Percentiles rank a stretch among this genome's conserved stretches.
phyloP scores from a whole-genome alignment of 139 green algal species.

The Raphidocelis subcapitata region DNA sequence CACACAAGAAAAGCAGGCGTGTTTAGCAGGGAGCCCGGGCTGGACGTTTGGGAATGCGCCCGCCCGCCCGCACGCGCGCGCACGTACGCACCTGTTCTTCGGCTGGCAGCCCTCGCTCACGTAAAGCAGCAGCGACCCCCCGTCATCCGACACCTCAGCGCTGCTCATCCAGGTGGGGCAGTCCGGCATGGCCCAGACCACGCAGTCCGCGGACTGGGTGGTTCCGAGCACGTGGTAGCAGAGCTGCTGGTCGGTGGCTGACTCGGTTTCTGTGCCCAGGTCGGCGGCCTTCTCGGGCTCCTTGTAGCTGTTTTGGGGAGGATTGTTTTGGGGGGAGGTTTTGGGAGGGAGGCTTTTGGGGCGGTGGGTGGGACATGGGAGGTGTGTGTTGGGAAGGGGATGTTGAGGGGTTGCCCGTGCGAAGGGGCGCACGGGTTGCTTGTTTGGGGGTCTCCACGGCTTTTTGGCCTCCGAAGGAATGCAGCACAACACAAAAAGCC shows the following conservation, averaged over 20 bases:
- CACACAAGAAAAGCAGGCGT: no score
- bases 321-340: no score
- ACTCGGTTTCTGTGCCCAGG: conserved; percentile 84
- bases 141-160: conserved; percentile 79
- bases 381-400: no score
- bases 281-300: conserved; percentile 24
- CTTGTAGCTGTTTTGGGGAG: no score
- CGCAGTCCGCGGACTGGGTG: conserved; percentile 64
- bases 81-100: conserved; percentile 70
- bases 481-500: no score
- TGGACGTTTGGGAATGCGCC: conserved; percentile 22
- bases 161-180: conserved; percentile 74
- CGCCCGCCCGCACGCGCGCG: no score
- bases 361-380: no score
- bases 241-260: conserved; percentile 75
- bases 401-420: no score
- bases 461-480: no score
- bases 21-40: not conserved
- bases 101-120: conserved; percentile 78
- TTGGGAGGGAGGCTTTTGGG: no score
- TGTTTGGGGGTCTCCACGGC: no score
- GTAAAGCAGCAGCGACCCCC: conserved; percentile 73
- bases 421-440: no score
- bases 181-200: conserved; percentile 56
- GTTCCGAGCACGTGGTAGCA: conserved; percentile 86